A percentile compares a stretch with the other conserved stretches of the same genome.
Evolutionary conservation across 768 basidiomycete species (phyloP).

Genomic region (Lactarius hengduanensis): DNA sequence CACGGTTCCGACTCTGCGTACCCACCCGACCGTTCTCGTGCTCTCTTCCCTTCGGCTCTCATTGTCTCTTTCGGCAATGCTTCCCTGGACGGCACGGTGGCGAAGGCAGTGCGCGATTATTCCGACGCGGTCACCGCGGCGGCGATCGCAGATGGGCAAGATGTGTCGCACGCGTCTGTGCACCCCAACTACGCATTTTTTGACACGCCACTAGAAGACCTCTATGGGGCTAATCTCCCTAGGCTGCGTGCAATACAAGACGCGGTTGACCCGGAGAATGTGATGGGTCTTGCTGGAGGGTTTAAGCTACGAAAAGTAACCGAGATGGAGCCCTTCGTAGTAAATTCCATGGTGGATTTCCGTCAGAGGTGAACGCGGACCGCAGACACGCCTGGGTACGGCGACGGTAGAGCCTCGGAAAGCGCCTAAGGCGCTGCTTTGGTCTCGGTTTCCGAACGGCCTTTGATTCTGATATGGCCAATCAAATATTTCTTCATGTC

Average conservation of each 20-base stretch:
- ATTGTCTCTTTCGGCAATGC: neutral
- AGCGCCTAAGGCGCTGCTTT: no score
- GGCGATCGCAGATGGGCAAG: neutral
- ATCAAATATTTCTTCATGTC: no score
- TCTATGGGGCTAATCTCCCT: neutral
- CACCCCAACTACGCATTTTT: neutral
- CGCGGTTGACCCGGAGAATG: neutral
- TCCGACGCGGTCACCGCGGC: neutral
- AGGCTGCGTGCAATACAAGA: neutral
- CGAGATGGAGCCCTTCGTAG: neutral
- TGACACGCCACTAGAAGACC: neutral
- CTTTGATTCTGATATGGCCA: no score
- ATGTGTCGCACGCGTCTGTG: neutral
- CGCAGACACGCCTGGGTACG: no score
- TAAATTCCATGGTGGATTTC: no score
- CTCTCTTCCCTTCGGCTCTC: neutral
- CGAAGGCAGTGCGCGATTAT: neutral
- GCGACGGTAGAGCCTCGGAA: no score
- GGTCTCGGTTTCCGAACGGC: no score
- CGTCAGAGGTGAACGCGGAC: no score
- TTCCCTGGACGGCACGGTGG: neutral
- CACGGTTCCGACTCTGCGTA: neutral
- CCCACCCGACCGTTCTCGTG: neutral
- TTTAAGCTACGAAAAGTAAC: neutral
- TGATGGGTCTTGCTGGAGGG: neutral